phyloP scores from a whole-genome alignment of 352 stramenopile genomes.

The Phytopythium boreale region DNA sequence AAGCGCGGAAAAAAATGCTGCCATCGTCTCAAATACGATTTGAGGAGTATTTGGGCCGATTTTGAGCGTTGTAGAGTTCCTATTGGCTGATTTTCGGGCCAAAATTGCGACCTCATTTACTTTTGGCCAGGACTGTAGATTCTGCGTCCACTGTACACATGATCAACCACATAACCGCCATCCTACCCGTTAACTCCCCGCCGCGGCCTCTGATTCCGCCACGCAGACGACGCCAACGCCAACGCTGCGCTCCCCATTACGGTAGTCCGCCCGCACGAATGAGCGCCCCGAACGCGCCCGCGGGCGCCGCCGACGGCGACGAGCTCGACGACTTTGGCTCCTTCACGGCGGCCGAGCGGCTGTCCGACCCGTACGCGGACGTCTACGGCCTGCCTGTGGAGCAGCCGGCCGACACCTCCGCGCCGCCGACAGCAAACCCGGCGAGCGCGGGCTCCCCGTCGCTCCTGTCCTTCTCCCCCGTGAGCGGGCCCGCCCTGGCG shows the following conservation, averaged over 20 bases:
- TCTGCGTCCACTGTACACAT: not conserved
- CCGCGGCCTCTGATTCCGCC: not conserved
- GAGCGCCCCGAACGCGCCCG: not conserved
- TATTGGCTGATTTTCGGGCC: too few species aligned
- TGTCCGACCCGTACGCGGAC: conserved; percentile 37
- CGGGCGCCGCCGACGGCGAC: conserved; percentile 2
- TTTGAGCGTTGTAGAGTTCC: too few species aligned
- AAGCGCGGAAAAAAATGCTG: too few species aligned
- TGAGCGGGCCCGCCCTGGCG: conserved; percentile 5
- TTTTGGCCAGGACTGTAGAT: too few species aligned
- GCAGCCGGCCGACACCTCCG: conserved; percentile 14
- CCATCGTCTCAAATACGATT: too few species aligned
- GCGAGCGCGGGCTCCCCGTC: conserved; percentile 11
- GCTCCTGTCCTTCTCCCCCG: conserved; percentile 43
- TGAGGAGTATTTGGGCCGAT: too few species aligned
- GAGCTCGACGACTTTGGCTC: conserved; percentile 33
- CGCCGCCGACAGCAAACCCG: not conserved
- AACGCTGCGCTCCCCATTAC: not conserved
- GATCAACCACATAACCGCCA: not conserved
- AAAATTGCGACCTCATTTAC: too few species aligned
- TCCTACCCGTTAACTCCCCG: not conserved
- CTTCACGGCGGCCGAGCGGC: conserved; percentile 33
- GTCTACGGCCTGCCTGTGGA: conserved; percentile 27
- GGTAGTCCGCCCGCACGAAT: too few species aligned
- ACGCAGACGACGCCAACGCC: too few species aligned